Percentiles rank a stretch among this genome's conserved stretches.
phyloP scores from a whole-genome alignment of 257 asterid species.

The Capsicum baccatum region DNA sequence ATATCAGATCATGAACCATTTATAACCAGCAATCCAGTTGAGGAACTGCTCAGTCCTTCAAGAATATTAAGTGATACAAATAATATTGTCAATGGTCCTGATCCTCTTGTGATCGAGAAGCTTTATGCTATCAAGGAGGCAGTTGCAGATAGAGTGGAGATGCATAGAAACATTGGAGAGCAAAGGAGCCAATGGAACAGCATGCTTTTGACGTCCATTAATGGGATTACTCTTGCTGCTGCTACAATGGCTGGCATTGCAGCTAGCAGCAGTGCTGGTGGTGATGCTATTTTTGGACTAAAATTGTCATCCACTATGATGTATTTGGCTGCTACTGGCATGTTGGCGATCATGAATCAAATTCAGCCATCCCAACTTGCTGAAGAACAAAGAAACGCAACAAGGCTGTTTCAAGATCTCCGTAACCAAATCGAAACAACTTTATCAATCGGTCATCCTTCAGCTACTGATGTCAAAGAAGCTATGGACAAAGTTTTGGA shows the following conservation, averaged over 20 bases:
- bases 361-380: constrained; percentile 82
- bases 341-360: constrained; percentile 42
- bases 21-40: background rate
- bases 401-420: constrained; percentile 63
- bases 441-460: constrained; percentile 46
- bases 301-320: constrained; percentile 39
- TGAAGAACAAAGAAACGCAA: constrained; percentile 76
- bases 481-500: constrained; percentile 66
- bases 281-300: constrained; percentile 32
- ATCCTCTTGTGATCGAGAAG: constrained; percentile 41
- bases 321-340: constrained; percentile 48
- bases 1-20: background rate
- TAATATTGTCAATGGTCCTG: constrained; percentile 20
- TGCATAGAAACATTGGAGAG: constrained; percentile 61
- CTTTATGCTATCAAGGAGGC: constrained; percentile 58
- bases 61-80: background rate
- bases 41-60: constrained; percentile 13
- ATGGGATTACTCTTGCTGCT: constrained; percentile 55
- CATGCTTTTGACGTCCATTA: constrained; percentile 53
- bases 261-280: constrained; percentile 30
- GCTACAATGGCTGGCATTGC: constrained; percentile 38
- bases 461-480: constrained; percentile 46
- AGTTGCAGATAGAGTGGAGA: constrained; percentile 66
- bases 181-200: constrained; percentile 64
- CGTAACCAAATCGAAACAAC: constrained; percentile 51